Percentiles rank a stretch among this genome's conserved stretches.
These are phyloP conservation scores for Epichloe coenophiala DNA, from an alignment of 2,329 filamentous ascomycete species.

Conservation along the genomic window DNA sequence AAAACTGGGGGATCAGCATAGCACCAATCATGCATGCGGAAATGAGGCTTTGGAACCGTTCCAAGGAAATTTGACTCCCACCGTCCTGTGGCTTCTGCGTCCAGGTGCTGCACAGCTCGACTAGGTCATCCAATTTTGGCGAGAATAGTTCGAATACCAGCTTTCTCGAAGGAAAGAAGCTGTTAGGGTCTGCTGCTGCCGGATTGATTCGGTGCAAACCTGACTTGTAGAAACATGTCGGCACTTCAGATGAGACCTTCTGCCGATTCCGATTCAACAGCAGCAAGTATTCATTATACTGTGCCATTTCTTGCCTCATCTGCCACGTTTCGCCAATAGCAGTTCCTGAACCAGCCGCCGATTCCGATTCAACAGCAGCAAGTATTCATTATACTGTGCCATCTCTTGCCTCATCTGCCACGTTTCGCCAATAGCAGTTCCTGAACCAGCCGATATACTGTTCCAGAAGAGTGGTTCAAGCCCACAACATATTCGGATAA, in stretches of 20 bases:
- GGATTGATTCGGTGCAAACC: constrained; percentile 6
- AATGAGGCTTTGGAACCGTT: constrained; percentile 38
- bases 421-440: constrained; percentile 34
- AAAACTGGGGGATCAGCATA: constrained; percentile 34
- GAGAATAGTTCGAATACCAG: constrained; percentile 39
- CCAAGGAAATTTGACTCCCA: constrained; percentile 34
- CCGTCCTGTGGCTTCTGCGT: constrained; percentile 29
- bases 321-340: constrained; percentile 35
- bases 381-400: constrained; percentile 35
- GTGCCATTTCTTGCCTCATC: constrained; percentile 26
- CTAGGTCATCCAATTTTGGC: constrained; percentile 37
- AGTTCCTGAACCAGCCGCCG: constrained; percentile 30
- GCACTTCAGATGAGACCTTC: not conserved
- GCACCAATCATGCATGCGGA: constrained; percentile 32
- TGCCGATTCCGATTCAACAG: constrained; percentile 30
- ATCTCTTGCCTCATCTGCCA: constrained; percentile 31
- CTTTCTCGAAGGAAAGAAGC: constrained; percentile 31
- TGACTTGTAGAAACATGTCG: constrained; percentile 2
- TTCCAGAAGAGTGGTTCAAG: constrained; percentile 19
- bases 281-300: constrained; percentile 40
- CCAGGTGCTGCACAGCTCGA: constrained; percentile 34
- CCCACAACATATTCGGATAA: constrained; percentile 60
- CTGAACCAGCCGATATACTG: constrained; percentile 24
- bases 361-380: constrained; percentile 37
- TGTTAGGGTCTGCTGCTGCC: constrained; percentile 16